A percentile compares a stretch with the other conserved stretches of the same genome.
Conservation (phyloP, 352 stramenopile species). For the Globisporangium viniferum region DNA sequence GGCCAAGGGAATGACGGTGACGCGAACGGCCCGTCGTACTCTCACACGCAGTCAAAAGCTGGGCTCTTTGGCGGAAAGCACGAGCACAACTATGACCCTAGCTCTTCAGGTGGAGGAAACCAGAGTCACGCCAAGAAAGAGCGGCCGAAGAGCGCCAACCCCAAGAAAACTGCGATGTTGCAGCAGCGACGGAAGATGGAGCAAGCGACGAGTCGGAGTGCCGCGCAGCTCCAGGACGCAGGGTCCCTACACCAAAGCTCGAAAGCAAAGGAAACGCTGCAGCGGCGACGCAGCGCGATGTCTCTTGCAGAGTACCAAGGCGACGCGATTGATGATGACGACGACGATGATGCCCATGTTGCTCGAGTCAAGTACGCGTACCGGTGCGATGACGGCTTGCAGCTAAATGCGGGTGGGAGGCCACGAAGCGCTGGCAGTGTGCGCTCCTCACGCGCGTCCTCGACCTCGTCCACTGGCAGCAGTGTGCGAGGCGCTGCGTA, state of each 20-base stretch:
- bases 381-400: slow-evolving; percentile 6
- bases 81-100: slow-evolving; percentile 14
- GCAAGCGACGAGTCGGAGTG: slow-evolving; percentile 24
- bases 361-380: neutral
- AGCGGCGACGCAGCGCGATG: slow-evolving; percentile 13
- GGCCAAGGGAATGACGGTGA: neutral
- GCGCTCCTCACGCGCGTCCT: slow-evolving; percentile 19
- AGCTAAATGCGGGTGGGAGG: slow-evolving; percentile 14
- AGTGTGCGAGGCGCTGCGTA: slow-evolving; percentile 50
- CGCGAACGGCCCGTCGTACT: neutral
- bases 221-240: slow-evolving; percentile 3
- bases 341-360: neutral
- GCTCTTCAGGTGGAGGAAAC: neutral
- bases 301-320: slow-evolving; percentile 15
- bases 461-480: slow-evolving; percentile 20
- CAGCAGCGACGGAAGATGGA: slow-evolving; percentile 59
- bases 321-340: neutral
- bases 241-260: neutral
- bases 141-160: slow-evolving; percentile 57
- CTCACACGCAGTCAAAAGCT: neutral
- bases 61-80: slow-evolving; percentile 1
- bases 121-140: slow-evolving; percentile 36
- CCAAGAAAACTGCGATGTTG: slow-evolving; percentile 59
- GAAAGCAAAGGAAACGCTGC: slow-evolving; percentile 3
- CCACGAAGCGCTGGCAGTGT: slow-evolving; percentile 61